Evolutionary conservation across 1,284 basidiomycete species (phyloP), one percentile per base, ranked within the genome.

Genomic region (Ustilago trichophora): DNA sequence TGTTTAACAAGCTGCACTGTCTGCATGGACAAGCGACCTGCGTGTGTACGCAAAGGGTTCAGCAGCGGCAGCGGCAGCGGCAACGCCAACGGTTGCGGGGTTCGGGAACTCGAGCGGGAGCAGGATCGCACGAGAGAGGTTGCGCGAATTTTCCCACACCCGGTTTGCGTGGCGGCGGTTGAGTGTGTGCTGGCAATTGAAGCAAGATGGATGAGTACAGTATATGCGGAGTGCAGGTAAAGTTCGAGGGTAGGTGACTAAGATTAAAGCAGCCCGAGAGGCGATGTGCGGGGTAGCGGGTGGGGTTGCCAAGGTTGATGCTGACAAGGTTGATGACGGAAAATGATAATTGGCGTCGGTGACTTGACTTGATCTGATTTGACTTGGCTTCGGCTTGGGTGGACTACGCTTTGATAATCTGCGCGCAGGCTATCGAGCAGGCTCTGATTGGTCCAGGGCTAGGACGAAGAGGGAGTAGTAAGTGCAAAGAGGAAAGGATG

Each of bases 321-420:
- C 44, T 46, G 44, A 46, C 44, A 36, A 35, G 22, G 16, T 26
- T 19, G 29, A 44, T n/a, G 42, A 29, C 26, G 19, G 31, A 43
- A 29, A 33, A 43, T 18, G 16, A n/a, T 5, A 18, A 26, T 13
- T 18, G 7, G 42, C 32, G n/a, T n/a, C n/a, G n/a, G n/a, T n/a
- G n/a, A n/a, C n/a, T n/a, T n/a, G n/a, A n/a, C n/a, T n/a, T n/a
- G n/a, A n/a, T n/a, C n/a, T n/a, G n/a, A n/a, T n/a, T n/a, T n/a
- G n/a, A n/a, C n/a, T n/a, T n/a, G n/a, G n/a, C n/a, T 29, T 33
- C 19, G 42, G 18, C 42, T 6, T 43, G 27, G 31, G 25, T 29
- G 9, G 16, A 11, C 19, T 18, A 15, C 12, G 42, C 42, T 43
- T 43, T 16, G 10, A 8, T 32, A 43, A 43, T 27, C 27, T 12